Evolutionary conservation across 2,329 filamentous ascomycete species (phyloP), one percentile per base, ranked within the genome.

Genomic region (Acarospora socialis): DNA sequence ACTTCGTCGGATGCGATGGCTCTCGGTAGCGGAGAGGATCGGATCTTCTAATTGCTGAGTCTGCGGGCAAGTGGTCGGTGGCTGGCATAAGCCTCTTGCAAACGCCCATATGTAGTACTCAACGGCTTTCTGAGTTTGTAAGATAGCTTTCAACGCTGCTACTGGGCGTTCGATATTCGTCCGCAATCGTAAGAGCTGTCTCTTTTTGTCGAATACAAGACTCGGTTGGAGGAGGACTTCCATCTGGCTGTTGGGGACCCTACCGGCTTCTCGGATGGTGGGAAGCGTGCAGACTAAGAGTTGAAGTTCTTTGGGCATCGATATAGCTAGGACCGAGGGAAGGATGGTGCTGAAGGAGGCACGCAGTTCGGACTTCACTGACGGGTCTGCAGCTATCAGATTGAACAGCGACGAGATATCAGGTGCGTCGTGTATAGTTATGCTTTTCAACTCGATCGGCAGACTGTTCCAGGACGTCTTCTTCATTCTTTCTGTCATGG

Each of bases 71-170:
- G n/a, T n/a, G n/a, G n/a, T n/a, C n/a, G n/a, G n/a, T n/a, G 21
- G 21, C 13, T 24, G 21, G 21, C 21, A 24, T 24, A 24, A 24
- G 21, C 21, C n/a, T 24, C 10, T 24, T 13, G 21, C 21, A 24
- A 24, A 24, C 13, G 21, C 13, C 21, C 13, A n/a, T 3, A 13
- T 24, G 13, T n/a, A 24, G 21, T 24, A 24, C 10, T 24, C 21
- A 10, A 24, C 21, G 13, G 21, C 21, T 3, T 13, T 5, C 21
- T 24, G 21, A 5, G 21, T 24, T 24, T 24, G 21, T 24, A 13
- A 4, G 21, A 24, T 24, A 24, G 21, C 21, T 24, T 5, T 24
- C 5, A 24, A 13, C 21, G 21, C 21, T 3, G 4, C 21, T 24
- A 24, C 10, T n/a, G 21, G 21, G 13, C 5, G 21, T 13, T 24